phyloP scores from a whole-genome alignment of 2,329 filamentous ascomycete species.

The Dryadomyces quercivorus region DNA sequence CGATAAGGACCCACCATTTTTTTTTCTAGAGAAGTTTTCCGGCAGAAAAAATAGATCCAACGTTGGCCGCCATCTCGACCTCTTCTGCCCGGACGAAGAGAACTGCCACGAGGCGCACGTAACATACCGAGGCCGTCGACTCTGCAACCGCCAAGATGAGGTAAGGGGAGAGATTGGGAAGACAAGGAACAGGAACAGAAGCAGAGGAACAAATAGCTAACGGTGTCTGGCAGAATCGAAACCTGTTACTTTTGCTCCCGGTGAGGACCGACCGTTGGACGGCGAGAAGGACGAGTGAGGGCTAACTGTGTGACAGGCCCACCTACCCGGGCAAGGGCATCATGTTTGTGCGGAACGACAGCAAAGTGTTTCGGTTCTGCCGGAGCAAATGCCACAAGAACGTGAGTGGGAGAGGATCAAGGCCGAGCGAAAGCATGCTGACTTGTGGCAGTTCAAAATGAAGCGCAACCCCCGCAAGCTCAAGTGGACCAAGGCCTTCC shows the following conservation, averaged over 20 bases:
- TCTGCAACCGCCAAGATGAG: conserved; percentile 7
- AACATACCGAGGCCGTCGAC: not conserved
- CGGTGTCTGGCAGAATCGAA: conserved; percentile 33
- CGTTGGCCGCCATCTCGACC: conserved; percentile 9
- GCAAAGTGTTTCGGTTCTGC: conserved; percentile 46
- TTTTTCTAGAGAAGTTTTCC: conserved; percentile 8
- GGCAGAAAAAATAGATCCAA: conserved; percentile 7
- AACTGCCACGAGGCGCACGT: not conserved
- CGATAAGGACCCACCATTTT: conserved; percentile 12
- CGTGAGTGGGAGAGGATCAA: conserved; percentile 19
- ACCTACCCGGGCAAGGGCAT: conserved; percentile 46
- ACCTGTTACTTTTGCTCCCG: conserved; percentile 61
- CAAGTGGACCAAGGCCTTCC: conserved; percentile 93
- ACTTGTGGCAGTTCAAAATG: conserved; percentile 64
- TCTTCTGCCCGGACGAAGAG: not conserved
- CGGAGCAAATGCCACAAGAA: conserved; percentile 49
- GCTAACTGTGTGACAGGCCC: conserved; percentile 19
- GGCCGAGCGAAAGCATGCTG: not conserved
- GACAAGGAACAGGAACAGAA: not conserved
- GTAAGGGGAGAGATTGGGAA: not conserved
- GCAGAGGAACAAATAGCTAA: not conserved
- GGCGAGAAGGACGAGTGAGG: conserved; percentile 18
- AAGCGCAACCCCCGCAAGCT: conserved; percentile 96
- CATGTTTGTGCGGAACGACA: conserved; percentile 37
- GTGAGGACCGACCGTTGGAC: conserved; percentile 18